Conservation (phyloP, 208 protist species). For the Leishmania arabica region DNA sequence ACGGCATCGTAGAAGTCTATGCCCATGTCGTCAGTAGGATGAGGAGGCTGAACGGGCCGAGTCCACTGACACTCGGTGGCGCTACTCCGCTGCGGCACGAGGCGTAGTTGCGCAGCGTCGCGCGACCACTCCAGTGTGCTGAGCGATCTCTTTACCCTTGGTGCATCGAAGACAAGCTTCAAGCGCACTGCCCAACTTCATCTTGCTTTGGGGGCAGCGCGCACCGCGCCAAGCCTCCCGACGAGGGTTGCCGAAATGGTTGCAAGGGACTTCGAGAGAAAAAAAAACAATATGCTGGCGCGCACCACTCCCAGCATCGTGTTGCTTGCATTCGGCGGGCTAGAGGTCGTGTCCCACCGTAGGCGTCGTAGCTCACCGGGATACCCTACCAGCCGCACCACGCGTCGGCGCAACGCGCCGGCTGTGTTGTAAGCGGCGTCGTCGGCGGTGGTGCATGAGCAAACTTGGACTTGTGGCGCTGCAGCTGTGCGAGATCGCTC, state of each 20-base stretch:
- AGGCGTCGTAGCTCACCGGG: neutral
- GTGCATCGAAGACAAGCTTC: too few species aligned
- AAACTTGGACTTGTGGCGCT: too few species aligned
- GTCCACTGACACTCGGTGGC: neutral
- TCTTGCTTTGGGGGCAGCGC: neutral
- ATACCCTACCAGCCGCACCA: neutral
- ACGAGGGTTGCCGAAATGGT: neutral
- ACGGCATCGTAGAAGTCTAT: too few species aligned
- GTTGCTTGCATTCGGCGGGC: neutral
- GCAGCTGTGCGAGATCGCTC: neutral
- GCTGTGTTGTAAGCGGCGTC: too few species aligned
- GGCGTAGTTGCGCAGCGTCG: neutral
- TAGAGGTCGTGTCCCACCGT: neutral
- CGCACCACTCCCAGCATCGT: constrained; percentile 6
- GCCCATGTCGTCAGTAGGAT: neutral
- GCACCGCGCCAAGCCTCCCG: neutral
- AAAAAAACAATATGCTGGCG: constrained; percentile 12
- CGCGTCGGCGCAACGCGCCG: neutral
- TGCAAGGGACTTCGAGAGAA: neutral
- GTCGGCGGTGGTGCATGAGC: too few species aligned
- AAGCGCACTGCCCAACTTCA: neutral
- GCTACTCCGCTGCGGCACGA: constrained; percentile 1
- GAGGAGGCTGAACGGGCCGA: constrained; percentile 1
- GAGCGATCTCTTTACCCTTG: too few species aligned
- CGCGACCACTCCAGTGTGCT: neutral